Conservation (phyloP, 768 basidiomycete species). For the Mycena leptocephala region DNA sequence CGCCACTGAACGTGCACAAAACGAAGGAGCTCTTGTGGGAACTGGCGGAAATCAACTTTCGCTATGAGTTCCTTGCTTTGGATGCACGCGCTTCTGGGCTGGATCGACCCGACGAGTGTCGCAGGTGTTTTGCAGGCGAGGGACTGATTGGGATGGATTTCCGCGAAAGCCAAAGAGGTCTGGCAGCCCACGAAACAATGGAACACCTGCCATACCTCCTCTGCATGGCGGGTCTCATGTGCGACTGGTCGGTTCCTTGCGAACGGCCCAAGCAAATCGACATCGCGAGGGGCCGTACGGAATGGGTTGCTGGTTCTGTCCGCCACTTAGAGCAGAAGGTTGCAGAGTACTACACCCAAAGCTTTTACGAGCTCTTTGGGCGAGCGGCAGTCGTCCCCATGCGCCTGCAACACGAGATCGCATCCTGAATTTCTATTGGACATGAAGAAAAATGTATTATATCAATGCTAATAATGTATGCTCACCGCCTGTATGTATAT, state of each 20-base stretch:
- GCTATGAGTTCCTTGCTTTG: slow-evolving; percentile 34
- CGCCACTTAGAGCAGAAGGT: not conserved
- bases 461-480: not conserved
- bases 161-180: slow-evolving; percentile 11
- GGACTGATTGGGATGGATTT: slow-evolving; percentile 18
- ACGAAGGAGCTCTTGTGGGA: slow-evolving; percentile 1
- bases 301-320: not conserved
- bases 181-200: not conserved
- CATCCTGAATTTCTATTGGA: not conserved
- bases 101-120: slow-evolving; percentile 15
- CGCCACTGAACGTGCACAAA: not conserved
- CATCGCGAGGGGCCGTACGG: not conserved
- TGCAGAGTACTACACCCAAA: slow-evolving; percentile 8
- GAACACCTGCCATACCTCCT: slow-evolving; percentile 17
- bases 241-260: slow-evolving; percentile 17
- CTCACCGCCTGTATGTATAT: not conserved
- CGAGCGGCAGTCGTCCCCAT: slow-evolving; percentile 18
- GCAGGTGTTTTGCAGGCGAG: slow-evolving; percentile 4
- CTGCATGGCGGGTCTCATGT: slow-evolving; percentile 11
- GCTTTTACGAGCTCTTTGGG: slow-evolving; percentile 22
- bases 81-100: slow-evolving; percentile 18
- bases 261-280: slow-evolving; percentile 2
- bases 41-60: slow-evolving; percentile 12
- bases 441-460: not conserved
- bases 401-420: slow-evolving; percentile 7